These are phyloP conservation scores for Aaosphaeria pasadenensis DNA, from an alignment of 2,329 filamentous ascomycete genomes.

Conservation along the genomic window DNA sequence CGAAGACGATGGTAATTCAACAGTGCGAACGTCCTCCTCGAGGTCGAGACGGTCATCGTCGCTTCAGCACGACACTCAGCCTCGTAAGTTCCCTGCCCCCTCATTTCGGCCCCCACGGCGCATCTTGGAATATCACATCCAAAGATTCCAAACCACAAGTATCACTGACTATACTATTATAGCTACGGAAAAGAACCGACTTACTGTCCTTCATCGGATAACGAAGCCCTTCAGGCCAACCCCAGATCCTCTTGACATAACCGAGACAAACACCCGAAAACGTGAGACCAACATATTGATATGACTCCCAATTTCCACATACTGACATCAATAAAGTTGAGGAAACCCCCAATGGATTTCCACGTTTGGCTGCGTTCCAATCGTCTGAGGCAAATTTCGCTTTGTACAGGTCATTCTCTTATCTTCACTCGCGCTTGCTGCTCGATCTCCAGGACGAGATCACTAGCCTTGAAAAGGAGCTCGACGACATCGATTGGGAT, in stretches of 20 bases:
- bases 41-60: constrained; percentile 4
- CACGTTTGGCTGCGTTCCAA: constrained; percentile 38
- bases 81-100: constrained; percentile 23
- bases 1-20: constrained; percentile 11
- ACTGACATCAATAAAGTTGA: constrained; percentile 26
- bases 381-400: constrained; percentile 39
- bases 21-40: constrained; percentile 10
- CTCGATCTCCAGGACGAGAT: constrained; percentile 40
- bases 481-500: constrained; percentile 34
- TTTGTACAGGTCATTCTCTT: constrained; percentile 39
- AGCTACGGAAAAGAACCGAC: constrained; percentile 11
- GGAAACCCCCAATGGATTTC: constrained; percentile 37
- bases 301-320: not conserved
- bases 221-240: constrained; percentile 26
- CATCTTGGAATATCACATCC: not conserved
- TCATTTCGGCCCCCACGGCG: constrained; percentile 8
- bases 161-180: not conserved
- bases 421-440: constrained; percentile 39
- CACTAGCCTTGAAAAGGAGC: constrained; percentile 32
- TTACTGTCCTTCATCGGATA: constrained; percentile 23
- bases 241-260: constrained; percentile 27
- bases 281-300: constrained; percentile 18
- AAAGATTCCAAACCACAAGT: not conserved
- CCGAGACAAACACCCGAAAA: constrained; percentile 30
- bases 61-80: constrained; percentile 24